Percentiles rank a stretch among this genome's conserved stretches.
Conservation (phyloP, 1,284 basidiomycete genomes). For the Puccinia polysora region DNA sequence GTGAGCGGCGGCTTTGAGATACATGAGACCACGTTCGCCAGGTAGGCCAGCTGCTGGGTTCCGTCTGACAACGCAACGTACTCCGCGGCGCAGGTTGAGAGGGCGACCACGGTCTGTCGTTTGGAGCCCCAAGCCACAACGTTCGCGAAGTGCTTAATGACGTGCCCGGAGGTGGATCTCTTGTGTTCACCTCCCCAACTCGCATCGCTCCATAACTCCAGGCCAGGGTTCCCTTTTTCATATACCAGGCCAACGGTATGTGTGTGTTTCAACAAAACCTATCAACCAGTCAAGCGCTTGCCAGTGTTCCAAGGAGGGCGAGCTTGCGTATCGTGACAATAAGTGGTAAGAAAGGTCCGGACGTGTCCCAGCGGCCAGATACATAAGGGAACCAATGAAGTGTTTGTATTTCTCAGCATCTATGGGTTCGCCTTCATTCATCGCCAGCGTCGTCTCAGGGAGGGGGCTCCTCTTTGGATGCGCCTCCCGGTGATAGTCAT, state of each 20-base stretch:
- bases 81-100: slow-evolving; percentile 12
- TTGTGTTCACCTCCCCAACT: slow-evolving; percentile 33
- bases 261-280: not conserved
- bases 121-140: slow-evolving; percentile 1
- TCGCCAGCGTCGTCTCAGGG: not conserved
- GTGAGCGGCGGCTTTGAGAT: too few relatives aligned
- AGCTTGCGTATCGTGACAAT: not conserved
- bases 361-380: not conserved
- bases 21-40: too few relatives aligned
- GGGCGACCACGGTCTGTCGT: not conserved
- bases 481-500: not conserved
- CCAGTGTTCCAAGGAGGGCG: not conserved
- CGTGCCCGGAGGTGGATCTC: not conserved
- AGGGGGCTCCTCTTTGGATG: not conserved
- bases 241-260: not conserved
- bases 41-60: too few relatives aligned
- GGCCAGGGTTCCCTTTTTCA: not conserved
- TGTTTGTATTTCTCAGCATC: not conserved
- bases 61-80: too few relatives aligned
- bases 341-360: slow-evolving; percentile 16
- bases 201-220: not conserved
- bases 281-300: slow-evolving; percentile 1
- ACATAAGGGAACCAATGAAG: slow-evolving; percentile 9
- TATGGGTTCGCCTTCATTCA: not conserved
- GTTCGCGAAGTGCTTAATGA: slow-evolving; percentile 5